phyloP scores from a whole-genome alignment of 2,329 filamentous ascomycete species.

The Cryphonectria radicalis region DNA sequence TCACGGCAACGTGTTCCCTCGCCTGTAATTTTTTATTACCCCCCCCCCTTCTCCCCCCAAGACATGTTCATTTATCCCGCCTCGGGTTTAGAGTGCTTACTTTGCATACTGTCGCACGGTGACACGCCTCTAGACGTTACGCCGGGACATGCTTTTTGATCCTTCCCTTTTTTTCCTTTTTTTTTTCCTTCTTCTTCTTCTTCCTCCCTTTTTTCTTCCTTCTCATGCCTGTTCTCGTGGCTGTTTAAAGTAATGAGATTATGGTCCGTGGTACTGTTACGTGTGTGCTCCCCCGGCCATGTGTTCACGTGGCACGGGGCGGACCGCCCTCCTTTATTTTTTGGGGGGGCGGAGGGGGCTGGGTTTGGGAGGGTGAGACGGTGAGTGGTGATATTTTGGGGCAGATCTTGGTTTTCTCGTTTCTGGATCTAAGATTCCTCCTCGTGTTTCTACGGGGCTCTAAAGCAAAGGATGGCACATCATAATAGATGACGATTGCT shows the following conservation, averaged over 20 bases:
- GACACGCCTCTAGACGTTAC: not conserved
- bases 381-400: too few species aligned
- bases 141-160: not conserved
- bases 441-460: not conserved
- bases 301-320: slow-evolving; percentile 3
- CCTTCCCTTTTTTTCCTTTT: not conserved
- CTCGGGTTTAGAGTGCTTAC: not conserved
- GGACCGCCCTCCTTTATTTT: not conserved
- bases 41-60: too few species aligned
- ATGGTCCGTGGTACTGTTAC: not conserved
- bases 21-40: too few species aligned
- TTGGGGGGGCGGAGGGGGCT: not conserved
- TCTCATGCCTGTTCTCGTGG: not conserved
- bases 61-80: not conserved
- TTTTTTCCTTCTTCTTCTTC: not conserved
- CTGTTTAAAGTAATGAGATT: not conserved
- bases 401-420: not conserved
- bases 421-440: not conserved
- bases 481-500: not conserved
- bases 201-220: too few species aligned
- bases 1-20: not conserved
- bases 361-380: too few species aligned
- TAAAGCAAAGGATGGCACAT: not conserved
- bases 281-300: not conserved
- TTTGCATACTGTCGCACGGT: not conserved